Evolutionary conservation across 2,329 filamentous ascomycete genomes (phyloP), one percentile per base, ranked within the genome.

Genomic region (Penicillium sp.): DNA sequence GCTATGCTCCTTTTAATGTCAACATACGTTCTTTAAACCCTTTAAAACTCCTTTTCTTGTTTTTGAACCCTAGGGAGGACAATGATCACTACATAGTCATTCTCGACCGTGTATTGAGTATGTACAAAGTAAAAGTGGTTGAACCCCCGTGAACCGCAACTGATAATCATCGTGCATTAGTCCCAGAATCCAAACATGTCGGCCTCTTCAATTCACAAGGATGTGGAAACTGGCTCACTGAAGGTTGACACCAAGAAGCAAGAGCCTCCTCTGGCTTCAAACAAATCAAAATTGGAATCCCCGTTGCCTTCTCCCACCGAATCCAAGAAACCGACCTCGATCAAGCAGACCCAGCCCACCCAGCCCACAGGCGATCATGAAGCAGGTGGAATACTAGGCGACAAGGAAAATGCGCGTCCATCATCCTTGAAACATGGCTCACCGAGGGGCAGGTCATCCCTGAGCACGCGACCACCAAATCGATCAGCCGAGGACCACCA

Each of bases 261-360:
- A 33, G 66, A 67, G 23, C 60, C 61, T 7, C 58, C 66, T 23
- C 54, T 61, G 19, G 47, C 63, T 25, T 64, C 65, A 15, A 66
- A 63, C 49, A 60, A 49, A 33, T 49, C 61, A 29, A 69, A 67
- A 53, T 42, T 70, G 48, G 65, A 66, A 15, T 69, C 70, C 10
- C 65, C 69, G 10, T 66, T 71, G 49, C 68, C 68, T 47, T 71
- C 70, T 43, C 69, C 68, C 2, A 69, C 69, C 36, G 65, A 63
- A 52, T 23, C 65, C 49, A 64, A 65, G 47, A 58, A 58, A 60
- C 55, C 64, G 7, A 44, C 61, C 12, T 62, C 65, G 12, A 53
- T 61, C 36, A 59, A 60, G 21, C 61, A 61, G 45, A 53, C 44
- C 23, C 61, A 58, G 31, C 59, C 56, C 19, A 58, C 59, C 21